Evolutionary conservation across 2,329 filamentous ascomycete genomes (phyloP), one percentile per base, ranked within the genome.

Genomic region (Didymosphaeria variabile): DNA sequence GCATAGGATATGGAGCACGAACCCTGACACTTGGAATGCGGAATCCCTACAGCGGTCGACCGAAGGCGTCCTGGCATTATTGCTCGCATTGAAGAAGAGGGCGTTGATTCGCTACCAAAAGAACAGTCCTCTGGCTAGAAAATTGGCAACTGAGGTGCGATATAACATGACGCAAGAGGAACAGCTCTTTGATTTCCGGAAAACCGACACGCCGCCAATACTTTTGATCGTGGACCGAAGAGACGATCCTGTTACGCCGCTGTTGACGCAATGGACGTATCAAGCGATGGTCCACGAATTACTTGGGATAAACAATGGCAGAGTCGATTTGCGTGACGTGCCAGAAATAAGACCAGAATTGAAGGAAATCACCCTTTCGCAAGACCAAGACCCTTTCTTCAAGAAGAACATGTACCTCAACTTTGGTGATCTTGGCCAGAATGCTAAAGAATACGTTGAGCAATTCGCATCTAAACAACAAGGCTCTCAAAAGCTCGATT

Each of bases 211-310:
- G 0, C 92, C 94, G 9, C 95, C 96, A 0, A 94, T 99, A 69
- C 84, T 99, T 15, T 85, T 99, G 36, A 88, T 99, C 57, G 81
- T 99, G 32, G 95, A 99, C 79, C 88, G 95, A 45, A 88, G 95
- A 77, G 94, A 97, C 74, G 95, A 99, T 72, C 94, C 95, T 0
- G 91, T 98, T 54, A 99, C 95, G 3, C 95, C 95, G 0, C 82
- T 99, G 12, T 85, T 99, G 52, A 97, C 93, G 2, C 95, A 99
- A 77, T 99, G 95, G 95, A 99, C 95, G 29, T 99, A 99, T 74
- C 95, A 99, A 80, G 95, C 95, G n/a, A 99, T 99, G 94, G 95
- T 99, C 0, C 95, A 99, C 76, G 95, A 99, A 73, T 82, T 98
- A 1, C 84, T 99, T 13, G 95, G 95, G 5, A 97, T 99, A 67